Conservation (phyloP, 768 basidiomycete genomes). For the Ramaria rubella region DNA sequence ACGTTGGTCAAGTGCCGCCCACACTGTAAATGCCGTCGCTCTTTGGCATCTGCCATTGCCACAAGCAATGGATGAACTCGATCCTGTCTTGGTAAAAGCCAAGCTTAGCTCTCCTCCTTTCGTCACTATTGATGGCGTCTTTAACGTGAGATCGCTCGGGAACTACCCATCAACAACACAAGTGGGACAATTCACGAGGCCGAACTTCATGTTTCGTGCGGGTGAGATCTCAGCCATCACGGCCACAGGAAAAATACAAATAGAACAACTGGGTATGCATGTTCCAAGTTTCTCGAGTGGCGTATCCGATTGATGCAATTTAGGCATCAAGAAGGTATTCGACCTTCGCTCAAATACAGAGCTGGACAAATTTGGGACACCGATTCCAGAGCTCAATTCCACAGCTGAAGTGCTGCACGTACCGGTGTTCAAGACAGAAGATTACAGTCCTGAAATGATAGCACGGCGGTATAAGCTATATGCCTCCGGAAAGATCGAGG, state of each 20-base stretch:
- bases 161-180: slow-evolving; percentile 43
- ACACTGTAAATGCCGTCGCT: too few relatives aligned
- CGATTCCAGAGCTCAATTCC: slow-evolving; percentile 57
- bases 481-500: slow-evolving; percentile 76
- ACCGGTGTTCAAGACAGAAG: slow-evolving; percentile 62
- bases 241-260: slow-evolving; percentile 15
- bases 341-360: slow-evolving; percentile 78
- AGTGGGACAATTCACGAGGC: slow-evolving; percentile 48
- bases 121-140: slow-evolving; percentile 62
- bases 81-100: slow-evolving; percentile 1
- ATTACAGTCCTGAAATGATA: slow-evolving; percentile 82
- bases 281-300: too few relatives aligned
- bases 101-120: slow-evolving; percentile 45
- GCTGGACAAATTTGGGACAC: slow-evolving; percentile 65
- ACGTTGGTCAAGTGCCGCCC: too few relatives aligned
- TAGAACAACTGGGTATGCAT: slow-evolving; percentile 46
- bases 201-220: slow-evolving; percentile 54
- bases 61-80: slow-evolving; percentile 5
- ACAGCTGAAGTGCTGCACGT: slow-evolving; percentile 46
- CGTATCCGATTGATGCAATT: slow-evolving; percentile 9
- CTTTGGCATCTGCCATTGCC: too few relatives aligned
- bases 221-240: slow-evolving; percentile 70
- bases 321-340: slow-evolving; percentile 66
- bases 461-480: slow-evolving; percentile 73
- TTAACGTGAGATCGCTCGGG: slow-evolving; percentile 71